phyloP scores from a whole-genome alignment of 441 rosid species.

The Euphorbia schlechtendalii region DNA sequence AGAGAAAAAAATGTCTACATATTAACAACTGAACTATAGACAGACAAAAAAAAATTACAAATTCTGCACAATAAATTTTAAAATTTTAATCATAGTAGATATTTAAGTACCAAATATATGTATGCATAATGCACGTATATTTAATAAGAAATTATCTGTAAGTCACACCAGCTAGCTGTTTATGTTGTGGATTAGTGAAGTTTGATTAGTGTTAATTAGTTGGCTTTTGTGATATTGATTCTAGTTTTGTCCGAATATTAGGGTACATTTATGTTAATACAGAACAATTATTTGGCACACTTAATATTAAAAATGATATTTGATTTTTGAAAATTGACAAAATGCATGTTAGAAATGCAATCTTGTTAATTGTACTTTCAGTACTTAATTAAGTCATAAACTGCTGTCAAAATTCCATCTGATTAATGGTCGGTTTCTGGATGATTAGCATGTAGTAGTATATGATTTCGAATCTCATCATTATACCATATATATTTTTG shows the following conservation, averaged over 20 bases:
- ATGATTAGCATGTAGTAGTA: background rate
- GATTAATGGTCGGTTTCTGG: too few relatives aligned
- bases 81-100: too few relatives aligned
- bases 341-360: constrained; percentile 1
- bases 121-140: background rate
- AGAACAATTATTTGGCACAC: constrained; percentile 4
- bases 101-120: too few relatives aligned
- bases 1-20: too few relatives aligned
- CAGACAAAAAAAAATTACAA: too few relatives aligned
- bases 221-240: constrained; percentile 26
- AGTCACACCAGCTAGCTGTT: background rate
- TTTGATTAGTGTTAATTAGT: constrained; percentile 7
- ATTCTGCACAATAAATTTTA: too few relatives aligned
- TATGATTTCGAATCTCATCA: constrained; percentile 9
- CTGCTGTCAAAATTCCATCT: background rate
- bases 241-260: constrained; percentile 20
- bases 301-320: too few relatives aligned
- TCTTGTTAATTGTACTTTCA: constrained; percentile 5
- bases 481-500: background rate
- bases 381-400: constrained; percentile 10
- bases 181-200: constrained; percentile 1
- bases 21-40: too few relatives aligned
- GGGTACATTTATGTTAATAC: constrained; percentile 21
- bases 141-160: constrained; percentile 14
- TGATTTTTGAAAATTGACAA: too few relatives aligned